Evolutionary conservation across 208 protist genomes (phyloP).

Genomic region (Leishmania major): DNA sequence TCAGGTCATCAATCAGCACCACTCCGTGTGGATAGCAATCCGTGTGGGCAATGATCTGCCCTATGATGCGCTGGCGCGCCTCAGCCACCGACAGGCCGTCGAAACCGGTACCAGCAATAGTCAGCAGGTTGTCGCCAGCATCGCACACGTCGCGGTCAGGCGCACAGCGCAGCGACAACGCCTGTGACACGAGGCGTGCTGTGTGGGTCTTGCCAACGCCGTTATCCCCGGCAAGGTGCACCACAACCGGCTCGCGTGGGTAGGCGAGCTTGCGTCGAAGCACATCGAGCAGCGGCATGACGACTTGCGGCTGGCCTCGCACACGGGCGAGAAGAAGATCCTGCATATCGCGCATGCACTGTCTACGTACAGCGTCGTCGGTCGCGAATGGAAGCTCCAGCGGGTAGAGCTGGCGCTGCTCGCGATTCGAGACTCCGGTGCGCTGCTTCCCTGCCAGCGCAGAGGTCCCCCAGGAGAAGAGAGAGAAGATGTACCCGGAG

Average conservation of each 20-base stretch:
- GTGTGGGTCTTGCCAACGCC: conserved; percentile 83
- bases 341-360: conserved; percentile 41
- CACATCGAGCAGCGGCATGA: conserved; percentile 41
- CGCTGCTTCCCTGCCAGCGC: conserved; percentile 10
- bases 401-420: conserved; percentile 28
- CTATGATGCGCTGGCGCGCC: conserved; percentile 45
- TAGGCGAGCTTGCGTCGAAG: conserved; percentile 62
- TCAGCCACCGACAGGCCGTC: conserved; percentile 39
- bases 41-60: conserved; percentile 48
- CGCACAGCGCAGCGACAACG: conserved; percentile 52
- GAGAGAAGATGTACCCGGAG: conserved; percentile 20
- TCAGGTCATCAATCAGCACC: conserved; percentile 79
- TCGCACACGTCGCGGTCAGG: conserved; percentile 46
- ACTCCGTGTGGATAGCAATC: conserved; percentile 73
- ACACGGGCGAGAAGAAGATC: conserved; percentile 53
- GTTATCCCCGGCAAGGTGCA: conserved; percentile 86
- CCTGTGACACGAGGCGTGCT: conserved; percentile 65
- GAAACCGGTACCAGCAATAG: conserved; percentile 66
- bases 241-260: conserved; percentile 64
- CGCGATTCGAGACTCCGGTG: conserved; percentile 10
- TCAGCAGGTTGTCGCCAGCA: conserved; percentile 65
- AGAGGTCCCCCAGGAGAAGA: conserved; percentile 29
- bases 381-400: conserved; percentile 62
- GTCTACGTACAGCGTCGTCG: conserved; percentile 38
- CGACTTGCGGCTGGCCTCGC: conserved; percentile 62